Evolutionary conservation across 495 filamentous ascomycete species (phyloP).

Genomic region (Penicillium cinerascens): DNA sequence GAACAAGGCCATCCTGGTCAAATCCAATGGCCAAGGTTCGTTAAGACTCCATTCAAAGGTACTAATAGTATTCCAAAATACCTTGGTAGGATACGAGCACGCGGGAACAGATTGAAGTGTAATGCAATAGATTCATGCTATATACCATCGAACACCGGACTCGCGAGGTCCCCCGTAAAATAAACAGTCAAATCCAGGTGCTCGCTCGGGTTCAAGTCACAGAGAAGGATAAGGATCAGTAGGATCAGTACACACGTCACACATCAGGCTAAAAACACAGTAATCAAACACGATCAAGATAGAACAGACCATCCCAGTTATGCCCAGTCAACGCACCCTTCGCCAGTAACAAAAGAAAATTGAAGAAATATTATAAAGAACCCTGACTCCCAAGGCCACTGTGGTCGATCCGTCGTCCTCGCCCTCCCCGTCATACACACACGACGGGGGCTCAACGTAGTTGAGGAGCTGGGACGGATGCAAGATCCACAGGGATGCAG

Average conservation of each 20-base stretch:
- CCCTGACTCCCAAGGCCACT: slow-evolving; percentile 20
- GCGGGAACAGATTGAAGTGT: not conserved
- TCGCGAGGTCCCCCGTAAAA: slow-evolving; percentile 13
- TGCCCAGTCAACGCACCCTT: slow-evolving; percentile 18
- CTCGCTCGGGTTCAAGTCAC: slow-evolving; percentile 23
- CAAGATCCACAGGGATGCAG: slow-evolving; percentile 11
- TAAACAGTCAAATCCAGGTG: slow-evolving; percentile 13
- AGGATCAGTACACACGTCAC: slow-evolving; percentile 31
- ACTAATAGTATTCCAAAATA: too few relatives aligned
- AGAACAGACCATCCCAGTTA: slow-evolving; percentile 17
- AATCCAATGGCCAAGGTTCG: too few relatives aligned
- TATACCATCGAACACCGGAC: slow-evolving; percentile 20
- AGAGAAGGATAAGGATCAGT: slow-evolving; percentile 13
- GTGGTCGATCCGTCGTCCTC: slow-evolving; percentile 12
- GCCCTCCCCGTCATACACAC: slow-evolving; percentile 11
- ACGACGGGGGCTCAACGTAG: not conserved
- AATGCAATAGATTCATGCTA: slow-evolving; percentile 14
- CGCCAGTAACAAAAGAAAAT: slow-evolving; percentile 9
- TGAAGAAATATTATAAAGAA: slow-evolving; percentile 3
- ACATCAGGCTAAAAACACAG: slow-evolving; percentile 25
- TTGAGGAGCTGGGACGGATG: slow-evolving; percentile 2
- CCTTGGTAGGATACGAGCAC: too few relatives aligned
- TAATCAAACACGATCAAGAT: slow-evolving; percentile 20
- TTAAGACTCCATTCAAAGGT: too few relatives aligned
- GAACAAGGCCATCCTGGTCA: too few relatives aligned